Conservation (phyloP, 306 rosid species). For the Rosa rugosa region DNA sequence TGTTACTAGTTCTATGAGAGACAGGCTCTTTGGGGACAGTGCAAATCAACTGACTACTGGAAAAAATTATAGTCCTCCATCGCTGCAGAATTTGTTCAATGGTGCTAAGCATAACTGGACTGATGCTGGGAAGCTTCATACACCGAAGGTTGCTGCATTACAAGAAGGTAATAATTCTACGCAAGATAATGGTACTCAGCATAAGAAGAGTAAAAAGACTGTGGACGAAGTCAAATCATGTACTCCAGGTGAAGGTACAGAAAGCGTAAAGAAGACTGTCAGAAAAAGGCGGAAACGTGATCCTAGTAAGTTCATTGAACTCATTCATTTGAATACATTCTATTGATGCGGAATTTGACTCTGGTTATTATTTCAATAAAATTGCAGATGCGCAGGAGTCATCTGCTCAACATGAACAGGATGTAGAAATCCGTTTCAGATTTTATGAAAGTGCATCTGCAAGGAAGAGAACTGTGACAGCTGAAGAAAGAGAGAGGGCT, state of each 20-base stretch:
- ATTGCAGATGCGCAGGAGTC: constrained; percentile 66
- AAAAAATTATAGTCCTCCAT: constrained; percentile 52
- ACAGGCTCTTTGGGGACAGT: constrained; percentile 44
- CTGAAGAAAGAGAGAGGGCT: constrained; percentile 93
- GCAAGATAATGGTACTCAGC: constrained; percentile 60
- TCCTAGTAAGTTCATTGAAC: constrained; percentile 39
- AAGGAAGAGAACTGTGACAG: constrained; percentile 92
- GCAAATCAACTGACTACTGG: constrained; percentile 41
- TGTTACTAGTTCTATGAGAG: constrained; percentile 41
- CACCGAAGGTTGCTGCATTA: constrained; percentile 39
- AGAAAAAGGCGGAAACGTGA: constrained; percentile 75
- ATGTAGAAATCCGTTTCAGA: constrained; percentile 67
- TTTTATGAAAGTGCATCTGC: constrained; percentile 98
- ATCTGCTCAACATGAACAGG: constrained; percentile 59
- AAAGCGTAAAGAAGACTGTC: constrained; percentile 41
- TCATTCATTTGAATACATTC: constrained; percentile 2
- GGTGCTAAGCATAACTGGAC: constrained; percentile 72
- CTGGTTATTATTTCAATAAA: constrained; percentile 21
- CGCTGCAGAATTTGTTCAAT: constrained; percentile 72
- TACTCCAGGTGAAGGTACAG: constrained; percentile 43
- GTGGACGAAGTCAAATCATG: constrained; percentile 58
- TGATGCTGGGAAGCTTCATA: constrained; percentile 53
- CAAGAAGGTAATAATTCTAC: constrained; percentile 44
- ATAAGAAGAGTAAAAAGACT: constrained; percentile 68
- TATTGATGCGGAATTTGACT: constrained; percentile 12